Evolutionary conservation across 257 asterid species (phyloP), one percentile per base, ranked within the genome.

Genomic region (Solanum etuberosum): DNA sequence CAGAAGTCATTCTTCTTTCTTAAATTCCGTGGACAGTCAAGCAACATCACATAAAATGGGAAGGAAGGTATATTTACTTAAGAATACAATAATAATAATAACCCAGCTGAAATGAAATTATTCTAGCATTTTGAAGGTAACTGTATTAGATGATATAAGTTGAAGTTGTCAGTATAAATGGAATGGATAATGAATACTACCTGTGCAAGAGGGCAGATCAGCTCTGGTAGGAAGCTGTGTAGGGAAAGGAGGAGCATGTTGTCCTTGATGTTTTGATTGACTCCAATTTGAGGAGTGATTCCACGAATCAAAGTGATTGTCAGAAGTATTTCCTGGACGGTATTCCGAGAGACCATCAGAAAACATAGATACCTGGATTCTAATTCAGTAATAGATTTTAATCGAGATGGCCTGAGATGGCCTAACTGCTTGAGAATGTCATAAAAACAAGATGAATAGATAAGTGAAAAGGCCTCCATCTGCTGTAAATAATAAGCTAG

Each of bases 141-240:
- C 0, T 81, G 27, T 29, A 51, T 31, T 32, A 48, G 43, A 48
- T 46, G 85, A 48, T 48, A 59, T 9, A 48, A 29, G 68, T 3
- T 48, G 9, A 81, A 29, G 67, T 48, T 46, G 68, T 81, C 31
- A 18, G 68, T 29, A 48, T 81, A 51, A 81, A 81, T 48, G 0
- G 29, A 81, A 71, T 48, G 68, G 68, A 21, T 13, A 43, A 76
- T 70, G 87, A 70, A 32, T 86, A 57, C 10, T 73, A 97, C 99
- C 98, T 93, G 98, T 93, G 88, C 95, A 95, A 85, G 99, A 93
- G 85, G 99, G 99, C 88, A 93, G 86, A 91, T 93, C 97, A 85
- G 99, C 99, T 90, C 99, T 96, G 78, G 95, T 90, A 38, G 99
- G 99, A 88, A 97, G 98, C 88, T 94, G 96, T 65, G 92, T 88